A percentile compares a stretch with the other conserved stretches of the same genome.
These are phyloP conservation scores for Thermothelomyces thermophilus DNA, from an alignment of 2,329 filamentous ascomycete species.

Conservation along the genomic window DNA sequence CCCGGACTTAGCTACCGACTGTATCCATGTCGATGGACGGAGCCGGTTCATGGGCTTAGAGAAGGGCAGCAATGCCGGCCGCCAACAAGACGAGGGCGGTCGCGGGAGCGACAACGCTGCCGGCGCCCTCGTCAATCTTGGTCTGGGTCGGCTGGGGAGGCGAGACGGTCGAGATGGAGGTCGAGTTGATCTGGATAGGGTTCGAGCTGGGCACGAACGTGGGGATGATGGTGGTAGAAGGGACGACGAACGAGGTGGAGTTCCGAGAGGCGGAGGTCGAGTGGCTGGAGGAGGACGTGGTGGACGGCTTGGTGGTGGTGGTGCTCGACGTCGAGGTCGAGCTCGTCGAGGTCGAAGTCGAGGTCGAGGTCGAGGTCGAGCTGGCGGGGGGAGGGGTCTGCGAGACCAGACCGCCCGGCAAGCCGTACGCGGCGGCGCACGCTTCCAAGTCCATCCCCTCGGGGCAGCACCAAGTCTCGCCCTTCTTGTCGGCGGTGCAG, in stretches of 20 bases:
- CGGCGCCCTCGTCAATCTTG: constrained; percentile 28
- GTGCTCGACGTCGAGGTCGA: constrained; percentile 26
- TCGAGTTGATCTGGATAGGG: constrained; percentile 22
- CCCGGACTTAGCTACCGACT: constrained; percentile 2
- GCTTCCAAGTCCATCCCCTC: constrained; percentile 45
- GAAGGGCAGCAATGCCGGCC: constrained; percentile 25
- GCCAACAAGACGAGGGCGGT: constrained; percentile 26
- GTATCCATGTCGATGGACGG: constrained; percentile 1
- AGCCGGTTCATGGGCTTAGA: constrained; percentile 25
- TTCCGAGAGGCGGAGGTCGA: constrained; percentile 7
- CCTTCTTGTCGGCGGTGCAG: constrained; percentile 48
- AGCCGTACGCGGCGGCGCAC: constrained; percentile 46
- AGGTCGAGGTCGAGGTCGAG: constrained; percentile 22
- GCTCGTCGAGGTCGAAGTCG: constrained; percentile 3
- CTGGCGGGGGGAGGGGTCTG: constrained; percentile 35
- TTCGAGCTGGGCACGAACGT: constrained; percentile 18
- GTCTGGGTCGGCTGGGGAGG: constrained; percentile 19
- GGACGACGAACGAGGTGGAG: constrained; percentile 16
- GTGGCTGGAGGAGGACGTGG: constrained; percentile 8
- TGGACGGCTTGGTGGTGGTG: constrained; percentile 22
- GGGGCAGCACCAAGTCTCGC: constrained; percentile 56
- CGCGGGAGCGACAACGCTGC: constrained; percentile 28
- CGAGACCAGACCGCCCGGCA: constrained; percentile 43
- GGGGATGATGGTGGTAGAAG: constrained; percentile 8
- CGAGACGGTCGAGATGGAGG: constrained; percentile 11